These are phyloP conservation scores for Podaxis sp. DNA, from an alignment of 768 basidiomycete genomes.

Conservation along the genomic window DNA sequence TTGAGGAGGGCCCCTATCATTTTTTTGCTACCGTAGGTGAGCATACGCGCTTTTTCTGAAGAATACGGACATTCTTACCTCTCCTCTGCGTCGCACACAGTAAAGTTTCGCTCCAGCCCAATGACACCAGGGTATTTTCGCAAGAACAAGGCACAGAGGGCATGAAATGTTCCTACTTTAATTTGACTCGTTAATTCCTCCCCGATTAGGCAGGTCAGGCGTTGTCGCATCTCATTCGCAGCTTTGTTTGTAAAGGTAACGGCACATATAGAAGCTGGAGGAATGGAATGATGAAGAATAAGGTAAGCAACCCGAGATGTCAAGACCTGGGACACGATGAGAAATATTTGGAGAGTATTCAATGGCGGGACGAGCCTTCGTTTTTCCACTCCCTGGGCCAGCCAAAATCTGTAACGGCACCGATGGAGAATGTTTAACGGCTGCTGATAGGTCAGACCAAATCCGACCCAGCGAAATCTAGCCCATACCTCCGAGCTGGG, in stretches of 20 bases:
- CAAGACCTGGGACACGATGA: slow-evolving; percentile 38
- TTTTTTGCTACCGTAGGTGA: slow-evolving; percentile 50
- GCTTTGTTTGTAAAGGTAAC: slow-evolving; percentile 92
- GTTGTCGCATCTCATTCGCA: slow-evolving; percentile 78
- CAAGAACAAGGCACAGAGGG: slow-evolving; percentile 68
- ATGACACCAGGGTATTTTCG: slow-evolving; percentile 57
- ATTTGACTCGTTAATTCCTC: slow-evolving; percentile 48
- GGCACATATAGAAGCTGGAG: slow-evolving; percentile 62
- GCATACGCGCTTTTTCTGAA: background rate
- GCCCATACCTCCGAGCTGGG: slow-evolving; percentile 33
- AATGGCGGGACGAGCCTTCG: slow-evolving; percentile 34
- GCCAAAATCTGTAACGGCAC: slow-evolving; percentile 76
- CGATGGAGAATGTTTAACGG: slow-evolving; percentile 59
- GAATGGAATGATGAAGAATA: slow-evolving; percentile 45
- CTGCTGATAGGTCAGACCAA: slow-evolving; percentile 27
- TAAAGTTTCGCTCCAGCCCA: slow-evolving; percentile 68
- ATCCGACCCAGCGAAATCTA: background rate
- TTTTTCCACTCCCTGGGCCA: slow-evolving; percentile 75
- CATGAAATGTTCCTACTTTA: slow-evolving; percentile 75
- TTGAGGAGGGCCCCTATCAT: slow-evolving; percentile 58
- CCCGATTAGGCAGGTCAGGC: slow-evolving; percentile 67
- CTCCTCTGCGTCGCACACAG: slow-evolving; percentile 78
- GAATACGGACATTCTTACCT: slow-evolving; percentile 38
- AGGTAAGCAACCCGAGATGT: slow-evolving; percentile 68
- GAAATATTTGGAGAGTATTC: background rate